Evolutionary conservation across 108 stramenopile species (phyloP), one percentile per base, ranked within the genome.

Genomic region (Bacterosira constricta): DNA sequence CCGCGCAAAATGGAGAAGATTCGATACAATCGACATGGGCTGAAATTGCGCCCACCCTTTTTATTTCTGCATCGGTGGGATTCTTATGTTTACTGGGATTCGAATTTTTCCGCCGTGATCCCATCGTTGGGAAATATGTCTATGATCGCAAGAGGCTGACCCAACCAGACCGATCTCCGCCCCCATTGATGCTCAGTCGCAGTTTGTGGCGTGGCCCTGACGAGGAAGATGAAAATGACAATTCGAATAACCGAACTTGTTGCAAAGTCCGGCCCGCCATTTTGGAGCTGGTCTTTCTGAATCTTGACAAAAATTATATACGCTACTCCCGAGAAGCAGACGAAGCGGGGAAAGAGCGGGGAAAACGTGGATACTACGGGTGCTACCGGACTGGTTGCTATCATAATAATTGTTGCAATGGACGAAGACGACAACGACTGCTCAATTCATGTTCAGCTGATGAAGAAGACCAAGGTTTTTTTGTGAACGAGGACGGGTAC

Each of bases 181-280:
- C 80, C 9, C 80, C 80, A 1, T 32, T 81, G 4, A 81, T 81
- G 80, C 18, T 46, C 15, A 77, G 80, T 72, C 54, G 80, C 21
- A 81, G 80, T 38, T 37, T 77, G 32, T 76, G 75, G 80, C 54
- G 32, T 29, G 78, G 78, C 11, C 18, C 41, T 18, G 50, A 59
- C 29, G 50, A 69, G 20, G 32, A 46, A 6, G 64, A 29, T 27
- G 68, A 69, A 0, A 45, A 35, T 25, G 35, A 35, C n/a, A 21
- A 30, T n/a, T 6, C 49, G 15, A 45, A 54, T 1, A 49, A 49
- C 47, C 5, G 15, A 6, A 49, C 47, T 6, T 49, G 47, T 18
- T 49, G 47, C 15, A 44, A 44, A 25, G 38, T 37, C 42, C 15
- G 36, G 7, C 17, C 17, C 12, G 26, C 8, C 6, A 42, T 6